Evolutionary conservation across 257 asterid genomes (phyloP).

Genomic region (Cynanchum wilfordii): DNA sequence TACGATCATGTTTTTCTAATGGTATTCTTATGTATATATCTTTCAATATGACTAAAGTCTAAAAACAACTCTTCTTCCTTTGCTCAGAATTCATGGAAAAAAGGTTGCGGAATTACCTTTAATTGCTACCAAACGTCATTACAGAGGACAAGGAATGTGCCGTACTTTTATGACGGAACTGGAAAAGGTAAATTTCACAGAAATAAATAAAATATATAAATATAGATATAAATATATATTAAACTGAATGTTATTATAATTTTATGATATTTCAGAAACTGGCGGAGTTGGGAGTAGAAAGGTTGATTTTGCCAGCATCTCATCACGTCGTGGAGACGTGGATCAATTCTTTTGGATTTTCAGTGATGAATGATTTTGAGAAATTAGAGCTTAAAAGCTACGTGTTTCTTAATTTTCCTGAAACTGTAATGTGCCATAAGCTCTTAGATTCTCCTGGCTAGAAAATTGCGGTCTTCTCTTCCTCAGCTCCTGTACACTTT

Average conservation of each 20-base stretch:
- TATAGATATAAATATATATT: no score
- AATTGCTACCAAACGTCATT: conserved; percentile 26
- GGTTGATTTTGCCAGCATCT: conserved; percentile 81
- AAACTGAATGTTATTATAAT: neutral
- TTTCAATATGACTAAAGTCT: no score
- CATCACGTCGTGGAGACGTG: conserved; percentile 61
- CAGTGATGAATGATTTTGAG: conserved; percentile 49
- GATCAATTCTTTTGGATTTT: conserved; percentile 72
- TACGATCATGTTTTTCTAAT: conserved; percentile 20
- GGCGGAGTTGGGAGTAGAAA: conserved; percentile 62
- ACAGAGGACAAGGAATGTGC: no score
- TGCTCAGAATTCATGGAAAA: conserved; percentile 59
- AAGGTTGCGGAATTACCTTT: conserved; percentile 89
- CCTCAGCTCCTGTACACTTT: no score
- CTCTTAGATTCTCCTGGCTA: conserved; percentile 16
- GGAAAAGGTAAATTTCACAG: no score
- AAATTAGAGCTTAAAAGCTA: conserved; percentile 39
- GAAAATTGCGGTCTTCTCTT: no score
- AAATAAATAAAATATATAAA: no score
- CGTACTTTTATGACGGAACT: no score
- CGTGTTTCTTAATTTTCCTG: conserved; percentile 73
- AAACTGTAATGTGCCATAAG: conserved; percentile 72
- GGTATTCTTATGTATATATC: no score
- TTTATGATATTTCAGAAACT: conserved; percentile 43
- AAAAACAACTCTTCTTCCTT: neutral